These are phyloP conservation scores for Wickerhamomyces canadensis DNA, from an alignment of 805 yeast species.

Conservation along the genomic window DNA sequence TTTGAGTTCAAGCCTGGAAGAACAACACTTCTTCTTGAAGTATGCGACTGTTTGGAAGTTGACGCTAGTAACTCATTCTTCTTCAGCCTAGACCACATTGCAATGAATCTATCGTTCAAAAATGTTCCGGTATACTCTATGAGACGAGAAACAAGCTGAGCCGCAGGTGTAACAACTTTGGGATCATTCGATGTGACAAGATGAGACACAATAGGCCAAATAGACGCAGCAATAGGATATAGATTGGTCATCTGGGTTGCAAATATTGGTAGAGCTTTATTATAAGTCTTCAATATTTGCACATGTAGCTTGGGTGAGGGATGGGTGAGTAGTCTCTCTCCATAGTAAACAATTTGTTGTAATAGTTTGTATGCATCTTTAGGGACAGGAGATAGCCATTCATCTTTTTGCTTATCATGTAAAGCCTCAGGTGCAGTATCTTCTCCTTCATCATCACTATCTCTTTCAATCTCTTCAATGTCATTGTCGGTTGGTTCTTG, in stretches of 20 bases:
- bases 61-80: constrained; percentile 9
- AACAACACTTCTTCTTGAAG: constrained; percentile 8
- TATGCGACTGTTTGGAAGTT: constrained; percentile 6
- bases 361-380: constrained; percentile 50
- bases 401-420: constrained; percentile 15
- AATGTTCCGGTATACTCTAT: constrained; percentile 40
- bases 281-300: constrained; percentile 48
- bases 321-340: constrained; percentile 66
- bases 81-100: constrained; percentile 34
- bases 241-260: constrained; percentile 42
- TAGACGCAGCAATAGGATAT: constrained; percentile 44
- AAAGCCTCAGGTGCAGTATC: constrained; percentile 8
- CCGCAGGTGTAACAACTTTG: constrained; percentile 25
- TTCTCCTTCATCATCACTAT: constrained; percentile 23
- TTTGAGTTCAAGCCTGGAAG: constrained; percentile 20
- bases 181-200: constrained; percentile 15
- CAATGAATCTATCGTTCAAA: constrained; percentile 39
- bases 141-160: constrained; percentile 23
- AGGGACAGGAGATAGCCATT: constrained; percentile 71
- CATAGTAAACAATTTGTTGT: constrained; percentile 59
- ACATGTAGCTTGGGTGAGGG: constrained; percentile 50
- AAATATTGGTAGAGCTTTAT: constrained; percentile 42
- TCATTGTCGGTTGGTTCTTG: constrained; percentile 34
- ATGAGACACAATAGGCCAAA: constrained; percentile 43
- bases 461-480: constrained; percentile 31